Conservation (phyloP, 495 filamentous ascomycete species). For the Astrocystis sublimbata region DNA sequence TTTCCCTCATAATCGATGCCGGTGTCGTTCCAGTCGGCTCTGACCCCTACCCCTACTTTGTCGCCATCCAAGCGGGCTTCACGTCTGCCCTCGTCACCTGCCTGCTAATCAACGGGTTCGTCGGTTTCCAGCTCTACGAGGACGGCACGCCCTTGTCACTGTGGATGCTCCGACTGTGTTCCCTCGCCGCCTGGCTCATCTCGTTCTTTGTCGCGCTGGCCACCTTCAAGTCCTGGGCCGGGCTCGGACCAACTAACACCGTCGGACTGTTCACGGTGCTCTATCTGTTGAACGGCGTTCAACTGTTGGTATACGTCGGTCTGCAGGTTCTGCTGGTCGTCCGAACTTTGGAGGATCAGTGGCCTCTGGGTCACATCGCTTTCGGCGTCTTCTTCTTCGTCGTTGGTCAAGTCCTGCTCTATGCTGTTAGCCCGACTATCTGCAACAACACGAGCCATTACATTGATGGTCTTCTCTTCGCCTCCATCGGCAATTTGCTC, state of each 20-base stretch:
- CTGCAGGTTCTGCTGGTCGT: constrained; percentile 87
- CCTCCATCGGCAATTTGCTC: constrained; percentile 88
- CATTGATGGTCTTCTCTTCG: constrained; percentile 92
- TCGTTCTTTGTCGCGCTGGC: constrained; percentile 83
- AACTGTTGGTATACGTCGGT: constrained; percentile 79
- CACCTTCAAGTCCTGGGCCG: constrained; percentile 92
- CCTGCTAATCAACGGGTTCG: constrained; percentile 95
- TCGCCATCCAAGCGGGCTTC: constrained; percentile 85
- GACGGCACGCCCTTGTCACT: constrained; percentile 95
- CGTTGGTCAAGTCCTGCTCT: constrained; percentile 88
- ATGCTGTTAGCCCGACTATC: constrained; percentile 82
- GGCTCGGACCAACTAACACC: constrained; percentile 80
- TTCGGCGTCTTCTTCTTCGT: constrained; percentile 93
- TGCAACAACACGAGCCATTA: constrained; percentile 89
- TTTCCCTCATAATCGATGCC: constrained; percentile 88
- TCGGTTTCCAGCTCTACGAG: constrained; percentile 98
- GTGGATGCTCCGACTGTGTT: constrained; percentile 83
- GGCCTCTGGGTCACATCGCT: constrained; percentile 91
- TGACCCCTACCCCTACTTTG: constrained; percentile 83
- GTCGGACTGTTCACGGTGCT: constrained; percentile 88
- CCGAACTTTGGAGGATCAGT: constrained; percentile 90
- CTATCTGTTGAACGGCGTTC: constrained; percentile 88
- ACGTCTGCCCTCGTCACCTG: constrained; percentile 86
- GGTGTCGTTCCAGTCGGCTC: constrained; percentile 86
- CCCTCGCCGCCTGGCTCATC: constrained; percentile 79